Base-by-base conservation (phyloP, 2,329 filamentous ascomycete genomes). In the Alternaria arbusti region DNA sequence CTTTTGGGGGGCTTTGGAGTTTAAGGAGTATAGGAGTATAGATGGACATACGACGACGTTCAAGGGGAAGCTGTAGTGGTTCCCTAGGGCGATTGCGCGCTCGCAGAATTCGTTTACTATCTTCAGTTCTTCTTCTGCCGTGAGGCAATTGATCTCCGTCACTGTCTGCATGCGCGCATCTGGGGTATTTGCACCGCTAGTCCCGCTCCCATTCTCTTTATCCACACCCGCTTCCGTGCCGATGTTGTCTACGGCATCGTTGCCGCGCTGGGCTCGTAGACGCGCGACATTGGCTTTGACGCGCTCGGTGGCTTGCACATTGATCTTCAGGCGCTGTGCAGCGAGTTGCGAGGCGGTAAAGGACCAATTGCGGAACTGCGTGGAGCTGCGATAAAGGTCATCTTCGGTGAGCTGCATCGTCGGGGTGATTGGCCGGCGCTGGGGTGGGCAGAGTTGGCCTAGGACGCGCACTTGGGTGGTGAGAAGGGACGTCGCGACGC, bases 351-450 rank as follows among this genome's bases (percentile, higher is more conserved):
- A 81, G 3, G 90, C 88, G 0, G 93, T 93, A 81, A 95, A 98
- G 11, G 94, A 97, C 96, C 96, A 99, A 62, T 96, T 86, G 46
- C 92, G 89, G 78, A 89, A 98, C 80, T 99, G 96, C 50, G 93
- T 95, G 0, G 95, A 97, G 55, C 91, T 88, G 30, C 93, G 90
- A 82, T 98, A 99, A 59, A 94, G 86, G 70, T 93, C 92, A 81
- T 99, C 96, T 86, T 99, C 96, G 65, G 89, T 91, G 88, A 96
- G 71, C 66, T 75, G 76, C 78, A 80, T 81, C 32, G 61, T 72
- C 57, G 61, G 52, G 26, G 26, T 36, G 40, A 46, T 61, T 56
- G 56, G 60, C 40, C 28, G 43, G 47, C 60, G 65, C 63, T 63
- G 56, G 54, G 51, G 57, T 60, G 44, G 51, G 40, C 13, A 49